Evolutionary conservation across 768 basidiomycete genomes (phyloP).

Genomic region (Hypholoma fasciculare): DNA sequence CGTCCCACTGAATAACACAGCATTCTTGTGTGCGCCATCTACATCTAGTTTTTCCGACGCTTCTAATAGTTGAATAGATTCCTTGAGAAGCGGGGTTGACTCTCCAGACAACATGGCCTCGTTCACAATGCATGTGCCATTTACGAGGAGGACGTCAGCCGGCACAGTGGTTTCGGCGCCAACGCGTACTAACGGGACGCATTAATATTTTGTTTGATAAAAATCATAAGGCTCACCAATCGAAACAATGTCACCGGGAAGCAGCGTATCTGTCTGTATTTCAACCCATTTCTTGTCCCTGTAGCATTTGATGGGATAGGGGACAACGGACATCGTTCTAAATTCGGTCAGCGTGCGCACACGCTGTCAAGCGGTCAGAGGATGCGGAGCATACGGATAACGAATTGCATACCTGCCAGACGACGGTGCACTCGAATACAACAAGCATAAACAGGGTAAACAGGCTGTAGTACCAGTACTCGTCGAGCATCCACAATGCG

Average conservation of each 20-base stretch:
- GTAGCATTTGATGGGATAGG: constrained; percentile 82
- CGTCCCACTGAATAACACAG: constrained; percentile 93
- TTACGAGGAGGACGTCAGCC: constrained; percentile 89
- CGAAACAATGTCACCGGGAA: constrained; percentile 91
- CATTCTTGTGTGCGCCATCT: constrained; percentile 84
- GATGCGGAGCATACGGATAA: background rate
- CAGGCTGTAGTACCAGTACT: constrained; percentile 98
- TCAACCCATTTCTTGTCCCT: constrained; percentile 80
- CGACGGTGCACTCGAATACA: constrained; percentile 98
- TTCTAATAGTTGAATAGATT: constrained; percentile 87
- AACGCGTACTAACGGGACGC: constrained; percentile 48
- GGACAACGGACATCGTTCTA: constrained; percentile 92
- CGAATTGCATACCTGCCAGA: constrained; percentile 79
- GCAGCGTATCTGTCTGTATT: constrained; percentile 80
- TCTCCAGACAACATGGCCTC: constrained; percentile 99
- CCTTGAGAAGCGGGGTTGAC: constrained; percentile 95
- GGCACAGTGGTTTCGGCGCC: constrained; percentile 86
- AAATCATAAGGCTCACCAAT: constrained; percentile 44
- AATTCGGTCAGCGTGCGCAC: constrained; percentile 92
- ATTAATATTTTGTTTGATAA: constrained; percentile 1
- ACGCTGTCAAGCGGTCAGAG: constrained; percentile 51
- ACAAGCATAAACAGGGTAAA: constrained; percentile 99
- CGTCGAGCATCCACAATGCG: constrained; percentile 95
- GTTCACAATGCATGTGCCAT: constrained; percentile 95
- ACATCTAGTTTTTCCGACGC: constrained; percentile 75